Evolutionary conservation across 2,329 filamentous ascomycete genomes (phyloP).

Genomic region (Penicillium digitatum): DNA sequence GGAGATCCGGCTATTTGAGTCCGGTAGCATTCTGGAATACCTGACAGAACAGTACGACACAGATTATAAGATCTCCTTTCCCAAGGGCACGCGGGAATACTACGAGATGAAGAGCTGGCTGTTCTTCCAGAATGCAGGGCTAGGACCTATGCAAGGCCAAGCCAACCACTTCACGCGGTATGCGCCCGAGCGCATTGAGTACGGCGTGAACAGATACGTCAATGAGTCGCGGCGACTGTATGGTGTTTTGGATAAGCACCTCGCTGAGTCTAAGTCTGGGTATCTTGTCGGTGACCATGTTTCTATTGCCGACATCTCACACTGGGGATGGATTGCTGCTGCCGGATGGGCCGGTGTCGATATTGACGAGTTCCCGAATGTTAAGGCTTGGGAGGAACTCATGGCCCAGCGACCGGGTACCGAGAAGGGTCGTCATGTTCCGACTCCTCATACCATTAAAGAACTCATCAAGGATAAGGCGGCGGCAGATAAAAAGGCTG

Average conservation of each 20-base stretch:
- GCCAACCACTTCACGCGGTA: slow-evolving; percentile 81
- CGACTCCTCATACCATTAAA: slow-evolving; percentile 58
- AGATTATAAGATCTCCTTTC: slow-evolving; percentile 78
- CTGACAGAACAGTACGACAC: slow-evolving; percentile 76
- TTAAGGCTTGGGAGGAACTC: slow-evolving; percentile 73
- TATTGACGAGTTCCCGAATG: slow-evolving; percentile 67
- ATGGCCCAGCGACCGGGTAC: slow-evolving; percentile 67
- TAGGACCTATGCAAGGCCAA: slow-evolving; percentile 81
- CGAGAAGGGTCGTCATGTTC: slow-evolving; percentile 72
- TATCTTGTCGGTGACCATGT: slow-evolving; percentile 51
- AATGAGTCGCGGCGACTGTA: slow-evolving; percentile 84
- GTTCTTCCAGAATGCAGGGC: slow-evolving; percentile 72
- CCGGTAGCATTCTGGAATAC: slow-evolving; percentile 78
- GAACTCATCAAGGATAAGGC: slow-evolving; percentile 56
- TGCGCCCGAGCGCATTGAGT: slow-evolving; percentile 75
- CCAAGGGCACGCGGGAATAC: slow-evolving; percentile 65
- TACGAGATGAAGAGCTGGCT: slow-evolving; percentile 78
- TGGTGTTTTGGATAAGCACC: slow-evolving; percentile 68
- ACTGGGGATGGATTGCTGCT: slow-evolving; percentile 71
- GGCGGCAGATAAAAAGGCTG: slow-evolving; percentile 56
- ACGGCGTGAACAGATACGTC: slow-evolving; percentile 75
- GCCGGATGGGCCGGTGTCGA: slow-evolving; percentile 61
- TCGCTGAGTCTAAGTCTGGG: slow-evolving; percentile 50
- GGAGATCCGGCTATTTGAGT: slow-evolving; percentile 74
- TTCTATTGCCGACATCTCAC: slow-evolving; percentile 67